Conservation (phyloP, 2,329 filamentous ascomycete species). For the Volutella citrinella region DNA sequence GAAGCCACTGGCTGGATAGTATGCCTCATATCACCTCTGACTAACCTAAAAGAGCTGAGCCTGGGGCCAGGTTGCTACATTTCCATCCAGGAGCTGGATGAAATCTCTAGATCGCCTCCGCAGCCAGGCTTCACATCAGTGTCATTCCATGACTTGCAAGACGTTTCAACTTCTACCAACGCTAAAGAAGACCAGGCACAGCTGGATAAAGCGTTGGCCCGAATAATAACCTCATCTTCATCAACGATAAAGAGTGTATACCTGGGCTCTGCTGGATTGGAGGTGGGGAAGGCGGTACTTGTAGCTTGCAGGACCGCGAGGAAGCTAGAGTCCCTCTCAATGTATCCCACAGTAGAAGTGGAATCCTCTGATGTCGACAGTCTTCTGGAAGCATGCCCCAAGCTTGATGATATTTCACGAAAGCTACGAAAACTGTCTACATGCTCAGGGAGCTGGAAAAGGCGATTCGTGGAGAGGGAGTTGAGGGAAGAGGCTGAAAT, state of each 20-base stretch:
- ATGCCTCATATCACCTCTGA: constrained; percentile 3
- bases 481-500: background rate
- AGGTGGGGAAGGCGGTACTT: constrained; percentile 1
- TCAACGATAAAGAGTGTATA: constrained; percentile 3
- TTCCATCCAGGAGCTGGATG: background rate
- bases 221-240: constrained; percentile 2
- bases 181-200: background rate
- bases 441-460: background rate
- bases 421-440: background rate
- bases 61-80: background rate
- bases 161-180: too few relatives aligned
- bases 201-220: background rate
- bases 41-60: background rate
- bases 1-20: background rate
- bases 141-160: background rate
- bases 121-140: background rate
- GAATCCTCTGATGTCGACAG: background rate
- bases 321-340: background rate
- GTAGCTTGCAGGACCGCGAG: constrained; percentile 3
- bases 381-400: constrained; percentile 6
- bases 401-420: background rate
- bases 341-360: background rate
- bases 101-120: background rate
- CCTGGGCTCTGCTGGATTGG: background rate
- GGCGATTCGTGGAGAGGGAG: background rate